Base-by-base conservation (phyloP, 2,329 filamentous ascomycete genomes). In the Lecanicillium sp. region DNA sequence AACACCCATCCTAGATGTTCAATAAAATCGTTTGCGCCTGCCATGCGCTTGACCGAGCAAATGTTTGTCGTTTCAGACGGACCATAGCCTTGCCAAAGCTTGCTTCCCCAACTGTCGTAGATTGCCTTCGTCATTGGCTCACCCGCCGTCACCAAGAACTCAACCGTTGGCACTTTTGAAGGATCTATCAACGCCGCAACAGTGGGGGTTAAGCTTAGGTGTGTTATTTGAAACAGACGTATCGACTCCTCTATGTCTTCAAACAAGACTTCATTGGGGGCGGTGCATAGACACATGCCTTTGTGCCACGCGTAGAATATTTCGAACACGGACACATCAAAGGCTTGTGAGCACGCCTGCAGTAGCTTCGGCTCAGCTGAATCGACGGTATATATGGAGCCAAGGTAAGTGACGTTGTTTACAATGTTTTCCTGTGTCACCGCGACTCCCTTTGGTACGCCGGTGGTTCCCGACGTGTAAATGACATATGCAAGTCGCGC, bases 51-150 rank as follows among this genome's bases (percentile, higher is more conserved):
- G 8, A 90, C 73, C 0, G 84, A 87, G 59, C 86, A 94, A 15
- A 94, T 88, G 47, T 94, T 94, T 2, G 87, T 94, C 0, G 84
- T 87, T 57, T 94, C 88, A 1, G 84, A 87, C 0, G 87, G 86
- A 0, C 87, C 87, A 46, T 94, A 94, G 0, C 76, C 87, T 64
- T 92, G 83, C 55, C 80, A 88, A 0, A 95, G 66, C 12, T 79
- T 72, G 29, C 64, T 69, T 0, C 69, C 71, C 89, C 89, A 95
- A 25, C 69, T 69, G 2, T 72, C 65, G 29, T 81, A 76, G 0
- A 94, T 84, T 25, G 76, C 74, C 27, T 79, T 73, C 0, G 83
- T 89, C 60, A 95, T 71, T 1, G 82, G 75, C 58, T 95, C 88
- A 3, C 88, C 88, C 2, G 86, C 83, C 2, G 84, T 87, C 11